A percentile compares a stretch with the other conserved stretches of the same genome.
Conservation (phyloP, 305 asterid species). For the Fraxinus sp. region DNA sequence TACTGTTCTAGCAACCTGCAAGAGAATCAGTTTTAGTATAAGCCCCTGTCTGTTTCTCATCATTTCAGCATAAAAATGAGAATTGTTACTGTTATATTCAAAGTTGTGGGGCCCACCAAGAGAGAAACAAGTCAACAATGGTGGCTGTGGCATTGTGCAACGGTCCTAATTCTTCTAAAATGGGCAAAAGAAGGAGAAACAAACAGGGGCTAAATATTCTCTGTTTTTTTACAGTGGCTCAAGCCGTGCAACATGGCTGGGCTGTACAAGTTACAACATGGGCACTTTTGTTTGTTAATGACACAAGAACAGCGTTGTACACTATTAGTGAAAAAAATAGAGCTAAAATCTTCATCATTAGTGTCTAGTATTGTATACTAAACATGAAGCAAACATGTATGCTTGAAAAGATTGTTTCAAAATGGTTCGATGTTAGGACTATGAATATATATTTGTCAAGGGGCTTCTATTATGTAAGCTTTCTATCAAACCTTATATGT, state of each 20-base stretch:
- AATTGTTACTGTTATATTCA: too few relatives aligned
- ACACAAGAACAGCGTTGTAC: background rate
- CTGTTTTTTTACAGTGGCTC: background rate
- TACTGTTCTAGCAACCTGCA: background rate
- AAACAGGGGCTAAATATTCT: background rate
- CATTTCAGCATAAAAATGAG: too few relatives aligned
- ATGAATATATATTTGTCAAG: background rate
- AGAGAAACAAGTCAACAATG: too few relatives aligned
- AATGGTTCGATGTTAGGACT: background rate
- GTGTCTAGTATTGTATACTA: background rate
- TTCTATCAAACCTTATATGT: background rate
- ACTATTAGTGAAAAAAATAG: background rate
- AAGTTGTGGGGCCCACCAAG: too few relatives aligned
- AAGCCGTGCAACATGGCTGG: background rate
- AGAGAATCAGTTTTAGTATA: background rate
- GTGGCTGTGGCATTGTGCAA: too few relatives aligned
- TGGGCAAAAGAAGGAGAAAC: too few relatives aligned
- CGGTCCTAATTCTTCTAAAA: too few relatives aligned
- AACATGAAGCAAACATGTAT: background rate
- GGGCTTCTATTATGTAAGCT: background rate
- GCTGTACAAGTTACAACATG: background rate
- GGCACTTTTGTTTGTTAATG: background rate
- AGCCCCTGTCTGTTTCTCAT: too few relatives aligned
- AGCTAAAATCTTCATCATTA: background rate
- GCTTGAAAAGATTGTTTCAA: background rate